Conservation (phyloP, 176 grass and related monocot species). For the Musa acuminata region DNA sequence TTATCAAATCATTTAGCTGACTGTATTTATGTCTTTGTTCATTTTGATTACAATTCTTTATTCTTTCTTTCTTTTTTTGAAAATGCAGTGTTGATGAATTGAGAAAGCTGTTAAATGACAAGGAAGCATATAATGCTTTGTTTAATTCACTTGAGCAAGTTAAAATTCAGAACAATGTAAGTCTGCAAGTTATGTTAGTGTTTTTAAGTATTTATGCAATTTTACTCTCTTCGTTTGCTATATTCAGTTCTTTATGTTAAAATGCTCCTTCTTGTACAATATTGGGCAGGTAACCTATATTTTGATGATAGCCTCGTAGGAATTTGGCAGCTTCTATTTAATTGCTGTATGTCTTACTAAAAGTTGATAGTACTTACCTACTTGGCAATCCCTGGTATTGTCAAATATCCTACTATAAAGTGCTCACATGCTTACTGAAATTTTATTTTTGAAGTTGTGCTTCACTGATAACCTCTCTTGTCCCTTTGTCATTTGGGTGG, state of each 20-base stretch:
- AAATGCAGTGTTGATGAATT: conserved; percentile 33
- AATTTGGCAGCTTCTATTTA: no score
- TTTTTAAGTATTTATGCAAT: background rate
- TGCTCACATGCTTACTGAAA: no score
- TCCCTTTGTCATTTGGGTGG: no score
- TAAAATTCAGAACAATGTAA: conserved; percentile 31
- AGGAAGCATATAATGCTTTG: conserved; percentile 26
- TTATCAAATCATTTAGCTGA: background rate
- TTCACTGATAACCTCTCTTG: no score
- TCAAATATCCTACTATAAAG: no score
- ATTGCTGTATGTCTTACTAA: no score
- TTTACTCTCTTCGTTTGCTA: background rate
- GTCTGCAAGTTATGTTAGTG: conserved; percentile 6
- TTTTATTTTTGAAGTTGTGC: no score
- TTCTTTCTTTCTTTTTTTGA: background rate
- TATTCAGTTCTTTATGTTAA: background rate
- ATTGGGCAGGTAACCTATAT: no score
- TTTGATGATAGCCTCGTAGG: no score
- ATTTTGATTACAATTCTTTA: background rate
- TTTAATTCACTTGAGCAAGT: conserved; percentile 37
- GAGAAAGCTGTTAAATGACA: conserved; percentile 31
- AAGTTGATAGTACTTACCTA: no score
- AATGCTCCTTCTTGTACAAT: no score
- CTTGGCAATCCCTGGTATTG: no score
- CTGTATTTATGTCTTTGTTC: background rate